Evolutionary conservation across 345 rosid species (phyloP).

Genomic region (Rubroshorea leprosula): DNA sequence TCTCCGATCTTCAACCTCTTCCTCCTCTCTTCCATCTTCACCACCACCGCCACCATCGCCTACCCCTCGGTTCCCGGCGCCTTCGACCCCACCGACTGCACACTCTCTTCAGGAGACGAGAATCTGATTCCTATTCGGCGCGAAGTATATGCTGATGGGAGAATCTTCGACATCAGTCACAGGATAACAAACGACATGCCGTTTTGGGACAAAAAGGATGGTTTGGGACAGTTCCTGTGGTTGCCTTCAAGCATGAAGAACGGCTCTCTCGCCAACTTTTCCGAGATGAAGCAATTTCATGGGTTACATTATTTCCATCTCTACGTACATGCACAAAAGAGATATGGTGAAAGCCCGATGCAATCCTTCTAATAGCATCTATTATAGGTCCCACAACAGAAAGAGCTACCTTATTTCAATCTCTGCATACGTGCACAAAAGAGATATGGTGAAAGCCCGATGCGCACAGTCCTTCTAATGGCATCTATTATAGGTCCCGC

Average conservation of each 20-base stretch:
- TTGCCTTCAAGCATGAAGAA: conserved; percentile 79
- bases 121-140: conserved; percentile 52
- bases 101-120: conserved; percentile 18
- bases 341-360: no score
- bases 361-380: no score
- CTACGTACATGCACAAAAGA: no score
- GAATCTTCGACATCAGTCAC: conserved; percentile 74
- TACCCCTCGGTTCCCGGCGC: conserved; percentile 38
- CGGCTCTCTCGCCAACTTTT: conserved; percentile 74
- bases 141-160: conserved; percentile 66
- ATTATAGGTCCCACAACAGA: no score
- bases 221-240: conserved; percentile 56
- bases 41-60: conserved; percentile 18
- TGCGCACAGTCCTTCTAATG: no score
- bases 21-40: conserved; percentile 21
- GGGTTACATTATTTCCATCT: no score
- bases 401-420: no score
- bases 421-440: no score
- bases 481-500: no score
- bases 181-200: conserved; percentile 61
- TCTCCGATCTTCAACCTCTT: background rate
- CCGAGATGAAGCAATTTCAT: conserved; percentile 93
- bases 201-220: conserved; percentile 41
- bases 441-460: no score
- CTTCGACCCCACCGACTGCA: conserved; percentile 3